Evolutionary conservation across 2,329 filamentous ascomycete genomes (phyloP), one percentile per base, ranked within the genome.

Genomic region (Venturia effusa): DNA sequence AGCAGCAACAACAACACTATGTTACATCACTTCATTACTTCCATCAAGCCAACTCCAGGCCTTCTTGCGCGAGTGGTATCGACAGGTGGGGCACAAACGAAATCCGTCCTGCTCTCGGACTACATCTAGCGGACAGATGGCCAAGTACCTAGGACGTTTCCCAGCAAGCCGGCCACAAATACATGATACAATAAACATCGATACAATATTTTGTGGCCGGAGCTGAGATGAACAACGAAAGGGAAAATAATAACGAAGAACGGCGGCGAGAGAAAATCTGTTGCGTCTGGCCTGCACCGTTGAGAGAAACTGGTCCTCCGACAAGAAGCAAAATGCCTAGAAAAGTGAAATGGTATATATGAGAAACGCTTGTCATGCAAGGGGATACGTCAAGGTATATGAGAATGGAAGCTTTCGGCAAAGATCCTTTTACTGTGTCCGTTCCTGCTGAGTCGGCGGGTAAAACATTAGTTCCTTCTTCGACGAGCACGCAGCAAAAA

Each of bases 331-430:
- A 57, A n/a, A 34, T 57, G 51, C 30, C 51, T 34, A 34, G 51
- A 27, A n/a, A 57, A 34, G 30, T 57, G 34, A 24, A 7, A n/a
- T 57, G 51, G 51, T 57, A 34, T 34, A 57, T 57, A 34, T 34
- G 34, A 57, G 51, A 57, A 57, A 57, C 51, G 51, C 51, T 57
- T 57, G 27, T 57, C 51, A 57, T 57, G 51, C 51, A 57, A 57
- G 30, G 30, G 34, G 19, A 34, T 27, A 57, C 51, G 51, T 57
- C 51, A 57, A 57, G 15, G 27, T 57, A 30, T 34, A 22, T n/a
- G 15, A 57, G 15, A 57, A 34, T 1, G 30, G 34, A 34, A 34
- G 10, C 3, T 15, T 13, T 24, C 10, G 45, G 22, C 8, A 37
- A 6, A 22, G 13, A n/a, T 19, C 43, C 51, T 34, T 57, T 57